Base-by-base conservation (phyloP, 1,284 basidiomycete genomes). In the Sanghuangporus sanghuang region DNA sequence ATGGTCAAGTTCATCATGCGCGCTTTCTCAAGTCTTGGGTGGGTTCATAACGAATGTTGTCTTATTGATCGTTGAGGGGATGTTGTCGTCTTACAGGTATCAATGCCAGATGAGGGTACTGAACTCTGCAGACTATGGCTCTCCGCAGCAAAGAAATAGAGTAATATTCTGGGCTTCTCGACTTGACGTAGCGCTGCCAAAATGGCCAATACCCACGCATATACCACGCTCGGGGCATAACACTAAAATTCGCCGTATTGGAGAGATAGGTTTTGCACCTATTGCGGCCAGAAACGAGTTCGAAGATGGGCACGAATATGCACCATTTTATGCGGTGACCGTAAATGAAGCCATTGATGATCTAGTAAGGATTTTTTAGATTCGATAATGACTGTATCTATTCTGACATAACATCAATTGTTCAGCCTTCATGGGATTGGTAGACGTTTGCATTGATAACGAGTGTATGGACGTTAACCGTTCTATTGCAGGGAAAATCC, bases 81-180 rank as follows among this genome's bases (percentile, higher is more conserved):
- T 11, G 55, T n/a, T 35, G 36, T 36, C 18, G 57, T 3, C 44
- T 1, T 64, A 21, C 59, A 89, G 88, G 3, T 90, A 90, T 69
- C 89, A 91, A 72, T 83, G 83, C 3, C 82, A 79, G 23, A 82
- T 82, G 71, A 81, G 79, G n/a, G 72, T 88, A 8, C 75, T 90
- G 0, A 85, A 91, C 69, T 85, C 88, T 40, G 83, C 79, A 0
- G 82, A 86, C 48, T 89, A 88, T 73, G 89, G 89, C 16, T 80
- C 81, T 9, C 88, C 89, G 32, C 89, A 91, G 73, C 76, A 78
- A 40, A 81, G 89, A n/a, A 74, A 77, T 49, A 77, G 89, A 16
- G 80, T 89, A 14, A 87, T 91, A 57, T 85, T 91, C 70, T 80
- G 81, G 77, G 89, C 81, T 44, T 83, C 87, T 4, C 81, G 78